Evolutionary conservation across 2,329 filamentous ascomycete species (phyloP).

Genomic region (Torrubiella hemipterigena): DNA sequence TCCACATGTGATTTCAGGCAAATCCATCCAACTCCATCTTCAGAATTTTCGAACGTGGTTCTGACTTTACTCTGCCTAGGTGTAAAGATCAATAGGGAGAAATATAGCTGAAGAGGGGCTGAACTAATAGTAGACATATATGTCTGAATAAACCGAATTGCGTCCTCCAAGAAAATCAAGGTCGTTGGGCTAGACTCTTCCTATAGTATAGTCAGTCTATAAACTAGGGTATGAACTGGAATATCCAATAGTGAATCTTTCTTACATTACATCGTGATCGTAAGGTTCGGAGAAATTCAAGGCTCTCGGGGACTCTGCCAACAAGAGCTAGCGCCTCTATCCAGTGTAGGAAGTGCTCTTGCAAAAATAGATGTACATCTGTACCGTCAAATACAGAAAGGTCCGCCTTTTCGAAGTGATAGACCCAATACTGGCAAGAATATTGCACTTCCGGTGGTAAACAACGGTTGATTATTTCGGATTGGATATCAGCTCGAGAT

Average conservation of each 20-base stretch:
- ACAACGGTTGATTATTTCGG: constrained; percentile 9
- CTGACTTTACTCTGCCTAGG: constrained; percentile 1
- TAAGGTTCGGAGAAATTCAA: not conserved
- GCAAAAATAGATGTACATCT: not conserved
- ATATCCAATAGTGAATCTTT: too few relatives aligned
- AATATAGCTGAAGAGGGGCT: constrained; percentile 1
- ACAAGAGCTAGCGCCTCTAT: constrained; percentile 1
- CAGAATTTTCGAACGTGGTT: not conserved
- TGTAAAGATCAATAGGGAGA: constrained; percentile 2
- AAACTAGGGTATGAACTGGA: too few relatives aligned
- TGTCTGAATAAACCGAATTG: not conserved
- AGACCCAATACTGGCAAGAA: constrained; percentile 26
- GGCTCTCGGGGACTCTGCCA: not conserved
- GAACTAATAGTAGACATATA: not conserved
- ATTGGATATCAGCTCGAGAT: constrained; percentile 11
- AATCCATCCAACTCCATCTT: not conserved
- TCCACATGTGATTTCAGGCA: not conserved
- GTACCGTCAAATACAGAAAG: too few relatives aligned
- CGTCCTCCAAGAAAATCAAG: not conserved
- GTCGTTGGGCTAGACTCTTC: too few relatives aligned
- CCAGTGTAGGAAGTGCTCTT: constrained; percentile 1
- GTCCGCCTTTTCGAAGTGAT: constrained; percentile 15
- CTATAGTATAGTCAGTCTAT: too few relatives aligned
- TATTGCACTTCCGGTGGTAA: constrained; percentile 22
- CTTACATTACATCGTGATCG: too few relatives aligned